Evolutionary conservation across 257 asterid genomes (phyloP).

Genomic region (Nyctanthes arbortristis): DNA sequence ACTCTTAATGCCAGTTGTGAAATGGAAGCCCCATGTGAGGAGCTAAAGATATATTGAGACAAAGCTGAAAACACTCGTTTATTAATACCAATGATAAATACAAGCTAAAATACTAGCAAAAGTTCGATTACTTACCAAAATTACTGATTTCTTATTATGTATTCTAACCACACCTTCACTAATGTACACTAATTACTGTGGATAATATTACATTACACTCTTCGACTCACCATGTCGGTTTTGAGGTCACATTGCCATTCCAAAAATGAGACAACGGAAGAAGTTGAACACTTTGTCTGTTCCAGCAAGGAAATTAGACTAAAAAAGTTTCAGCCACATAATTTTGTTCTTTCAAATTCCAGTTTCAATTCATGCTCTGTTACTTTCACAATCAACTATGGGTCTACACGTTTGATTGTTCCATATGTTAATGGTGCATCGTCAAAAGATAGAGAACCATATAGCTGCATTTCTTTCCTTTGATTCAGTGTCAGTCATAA

Average conservation of each 20-base stretch:
- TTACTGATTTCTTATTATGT: too few relatives aligned
- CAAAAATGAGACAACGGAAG: constrained; percentile 10
- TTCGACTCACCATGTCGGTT: constrained; percentile 3
- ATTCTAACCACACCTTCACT: too few relatives aligned
- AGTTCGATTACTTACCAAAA: too few relatives aligned
- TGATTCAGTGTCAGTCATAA: not conserved
- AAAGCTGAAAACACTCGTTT: too few relatives aligned
- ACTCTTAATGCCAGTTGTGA: not conserved
- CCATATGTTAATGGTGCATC: not conserved
- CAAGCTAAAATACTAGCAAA: too few relatives aligned
- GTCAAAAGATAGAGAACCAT: not conserved
- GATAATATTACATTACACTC: too few relatives aligned
- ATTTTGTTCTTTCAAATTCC: not conserved
- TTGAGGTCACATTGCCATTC: constrained; percentile 9
- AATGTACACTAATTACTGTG: too few relatives aligned
- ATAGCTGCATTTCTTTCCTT: too few relatives aligned
- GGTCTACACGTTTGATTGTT: constrained; percentile 7
- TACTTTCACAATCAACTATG: too few relatives aligned
- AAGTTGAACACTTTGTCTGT: not conserved
- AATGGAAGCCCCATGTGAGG: not conserved
- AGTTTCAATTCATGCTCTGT: constrained; percentile 6
- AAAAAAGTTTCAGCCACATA: constrained; percentile 13
- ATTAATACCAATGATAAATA: too few relatives aligned
- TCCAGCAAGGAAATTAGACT: constrained; percentile 12
- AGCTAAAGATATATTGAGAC: too few relatives aligned